These are phyloP conservation scores for Kurtzmaniella quercitrusa DNA, from an alignment of 1,139 yeast species.

Conservation along the genomic window DNA sequence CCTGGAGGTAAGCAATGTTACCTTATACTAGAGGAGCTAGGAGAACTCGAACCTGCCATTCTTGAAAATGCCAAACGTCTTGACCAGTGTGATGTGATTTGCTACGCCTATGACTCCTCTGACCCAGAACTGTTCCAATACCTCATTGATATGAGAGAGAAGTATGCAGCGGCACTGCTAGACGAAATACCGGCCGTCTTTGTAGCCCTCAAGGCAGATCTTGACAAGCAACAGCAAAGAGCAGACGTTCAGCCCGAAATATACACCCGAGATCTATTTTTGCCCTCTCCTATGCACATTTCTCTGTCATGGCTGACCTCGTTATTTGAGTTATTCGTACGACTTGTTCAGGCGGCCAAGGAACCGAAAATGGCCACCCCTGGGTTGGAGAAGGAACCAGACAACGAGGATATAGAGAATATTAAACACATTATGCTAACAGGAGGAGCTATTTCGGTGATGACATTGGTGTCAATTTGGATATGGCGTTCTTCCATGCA, in stretches of 20 bases:
- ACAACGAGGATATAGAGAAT: constrained; percentile 41
- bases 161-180: constrained; percentile 44
- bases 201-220: constrained; percentile 91
- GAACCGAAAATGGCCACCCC: constrained; percentile 79
- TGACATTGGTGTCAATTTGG: constrained; percentile 57
- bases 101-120: constrained; percentile 87
- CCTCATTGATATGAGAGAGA: constrained; percentile 61
- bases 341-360: constrained; percentile 84
- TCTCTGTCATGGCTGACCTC: constrained; percentile 89
- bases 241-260: constrained; percentile 83
- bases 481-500: constrained; percentile 49
- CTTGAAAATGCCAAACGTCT: constrained; percentile 66
- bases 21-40: constrained; percentile 82
- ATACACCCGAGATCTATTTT: constrained; percentile 60
- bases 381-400: constrained; percentile 67
- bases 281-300: constrained; percentile 74
- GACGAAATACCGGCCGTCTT: constrained; percentile 77
- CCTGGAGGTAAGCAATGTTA: constrained; percentile 96
- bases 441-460: constrained; percentile 63
- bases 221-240: constrained; percentile 92
- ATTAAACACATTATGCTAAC: constrained; percentile 50
- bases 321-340: constrained; percentile 77
- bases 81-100: constrained; percentile 85
- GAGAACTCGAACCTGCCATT: constrained; percentile 81
- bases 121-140: constrained; percentile 93